Base-by-base conservation (phyloP, 2,329 filamentous ascomycete species). In the Bipolaris zeicola region DNA sequence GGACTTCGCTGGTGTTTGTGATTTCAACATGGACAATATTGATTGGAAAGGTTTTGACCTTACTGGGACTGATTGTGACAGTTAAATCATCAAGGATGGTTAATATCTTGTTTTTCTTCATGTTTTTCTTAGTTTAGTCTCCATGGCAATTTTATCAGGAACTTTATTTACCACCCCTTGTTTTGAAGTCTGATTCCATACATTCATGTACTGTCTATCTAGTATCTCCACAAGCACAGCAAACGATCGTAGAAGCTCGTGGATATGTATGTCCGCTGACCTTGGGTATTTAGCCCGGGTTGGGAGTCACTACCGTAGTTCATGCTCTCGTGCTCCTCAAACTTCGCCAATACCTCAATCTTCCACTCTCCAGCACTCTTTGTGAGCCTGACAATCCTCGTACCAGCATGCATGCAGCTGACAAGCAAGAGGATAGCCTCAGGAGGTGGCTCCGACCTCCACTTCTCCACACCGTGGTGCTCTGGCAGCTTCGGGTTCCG, bases 391-490 rank as follows among this genome's bases (percentile, higher is more conserved):
- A 88, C 71, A n/a, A 98, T 77, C 51, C 88, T 85, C 8, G 86
- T 83, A 0, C 95, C 95, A 2, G 90, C 91, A 78, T 97, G 90
- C 94, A 98, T 98, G 71, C 95, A 97, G 43, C 92, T 96, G 14
- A 89, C 93, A 38, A 97, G 79, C 24, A 67, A 63, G 11, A 60
- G 20, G 8, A 69, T 56, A 5, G 64, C 64, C 13, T 64, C 57
- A 8, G 67, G 61, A 1, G 61, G 54, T 18, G 62, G 57, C 7
- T 57, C 58, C 3, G 63, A 61, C 36, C 58, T 60, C 55, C 60
- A 62, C 33, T 64, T 60, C 16, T 60, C 56, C 13, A 58, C 56
- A 14, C 55, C 61, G 8, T 62, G 57, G 31, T 62, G 42, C 26
- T 54, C 54, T 37, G 58, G 47, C 26, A 60, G 22, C 14, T 57